These are phyloP conservation scores for Serendipita sp. DNA, from an alignment of 768 basidiomycete species.

Conservation along the genomic window DNA sequence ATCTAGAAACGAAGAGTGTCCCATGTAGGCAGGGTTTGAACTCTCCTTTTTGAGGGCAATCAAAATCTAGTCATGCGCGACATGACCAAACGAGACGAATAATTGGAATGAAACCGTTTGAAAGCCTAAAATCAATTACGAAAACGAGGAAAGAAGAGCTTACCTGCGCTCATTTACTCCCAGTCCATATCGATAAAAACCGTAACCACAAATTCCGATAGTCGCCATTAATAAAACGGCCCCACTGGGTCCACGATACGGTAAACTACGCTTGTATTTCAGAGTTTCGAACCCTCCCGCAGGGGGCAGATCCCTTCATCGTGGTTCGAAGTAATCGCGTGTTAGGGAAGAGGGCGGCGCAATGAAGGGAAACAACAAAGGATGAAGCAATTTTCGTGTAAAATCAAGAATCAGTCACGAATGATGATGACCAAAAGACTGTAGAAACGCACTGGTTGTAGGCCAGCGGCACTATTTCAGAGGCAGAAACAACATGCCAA, in stretches of 20 bases:
- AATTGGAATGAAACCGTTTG: too few species aligned
- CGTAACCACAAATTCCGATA: slow-evolving; percentile 69
- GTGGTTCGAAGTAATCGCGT: not conserved
- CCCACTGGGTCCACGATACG: slow-evolving; percentile 74
- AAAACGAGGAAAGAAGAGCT: slow-evolving; percentile 16
- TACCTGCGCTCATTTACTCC: slow-evolving; percentile 90
- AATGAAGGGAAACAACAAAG: not conserved
- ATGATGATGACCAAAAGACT: not conserved
- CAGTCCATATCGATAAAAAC: slow-evolving; percentile 80
- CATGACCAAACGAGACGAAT: too few species aligned
- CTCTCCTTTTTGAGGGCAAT: too few species aligned
- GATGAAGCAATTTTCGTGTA: not conserved
- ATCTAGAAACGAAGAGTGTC: too few species aligned
- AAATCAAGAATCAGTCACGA: not conserved
- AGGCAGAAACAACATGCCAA: not conserved
- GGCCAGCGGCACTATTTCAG: slow-evolving; percentile 2
- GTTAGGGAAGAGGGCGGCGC: too few species aligned
- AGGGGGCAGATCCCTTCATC: slow-evolving; percentile 82
- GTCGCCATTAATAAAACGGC: slow-evolving; percentile 75
- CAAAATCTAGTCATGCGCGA: too few species aligned
- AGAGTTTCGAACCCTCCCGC: slow-evolving; percentile 81
- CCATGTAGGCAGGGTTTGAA: too few species aligned
- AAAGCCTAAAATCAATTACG: too few species aligned
- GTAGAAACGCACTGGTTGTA: slow-evolving; percentile 3
- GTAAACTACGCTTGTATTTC: slow-evolving; percentile 92